These are phyloP conservation scores for Suhomyces panamericanus DNA, from an alignment of 1,139 yeast genomes.

Conservation along the genomic window DNA sequence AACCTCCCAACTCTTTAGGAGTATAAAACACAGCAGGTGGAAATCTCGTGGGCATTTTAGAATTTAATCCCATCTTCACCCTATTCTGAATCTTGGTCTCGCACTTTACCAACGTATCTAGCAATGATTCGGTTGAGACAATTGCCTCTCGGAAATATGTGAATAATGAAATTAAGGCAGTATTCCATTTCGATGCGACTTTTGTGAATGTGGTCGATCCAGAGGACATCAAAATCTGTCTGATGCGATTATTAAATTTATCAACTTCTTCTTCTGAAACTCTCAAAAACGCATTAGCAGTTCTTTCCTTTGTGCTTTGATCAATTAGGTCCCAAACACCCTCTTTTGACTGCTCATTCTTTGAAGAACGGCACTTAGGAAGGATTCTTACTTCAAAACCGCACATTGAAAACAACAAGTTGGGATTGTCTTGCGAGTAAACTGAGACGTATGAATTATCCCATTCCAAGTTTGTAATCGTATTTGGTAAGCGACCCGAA, in stretches of 20 bases:
- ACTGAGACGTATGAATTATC: constrained; percentile 82
- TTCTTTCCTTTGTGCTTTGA: constrained; percentile 73
- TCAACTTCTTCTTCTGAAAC: constrained; percentile 82
- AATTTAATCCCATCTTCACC: constrained; percentile 91
- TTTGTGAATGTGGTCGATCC: constrained; percentile 96
- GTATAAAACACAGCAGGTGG: constrained; percentile 99
- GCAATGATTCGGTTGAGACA: constrained; percentile 72
- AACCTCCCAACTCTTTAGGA: constrained; percentile 94
- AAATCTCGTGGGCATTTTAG: constrained; percentile 97
- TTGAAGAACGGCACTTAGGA: constrained; percentile 64
- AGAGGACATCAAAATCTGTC: constrained; percentile 92
- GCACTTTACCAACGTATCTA: constrained; percentile 83
- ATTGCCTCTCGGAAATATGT: constrained; percentile 94
- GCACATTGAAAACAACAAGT: constrained; percentile 83
- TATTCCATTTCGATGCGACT: constrained; percentile 95
- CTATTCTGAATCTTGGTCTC: constrained; percentile 94
- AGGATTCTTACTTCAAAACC: constrained; percentile 91
- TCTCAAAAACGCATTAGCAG: constrained; percentile 84
- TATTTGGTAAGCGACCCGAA: constrained; percentile 71
- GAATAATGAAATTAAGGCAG: constrained; percentile 82
- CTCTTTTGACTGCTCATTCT: constrained; percentile 55
- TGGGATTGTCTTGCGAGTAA: constrained; percentile 87
- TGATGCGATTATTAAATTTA: constrained; percentile 76
- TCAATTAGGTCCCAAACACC: constrained; percentile 91
- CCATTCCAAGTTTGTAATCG: constrained; percentile 78